Evolutionary conservation across 2,329 filamentous ascomycete genomes (phyloP), one percentile per base, ranked within the genome.

Genomic region (Cladosporium sp.): DNA sequence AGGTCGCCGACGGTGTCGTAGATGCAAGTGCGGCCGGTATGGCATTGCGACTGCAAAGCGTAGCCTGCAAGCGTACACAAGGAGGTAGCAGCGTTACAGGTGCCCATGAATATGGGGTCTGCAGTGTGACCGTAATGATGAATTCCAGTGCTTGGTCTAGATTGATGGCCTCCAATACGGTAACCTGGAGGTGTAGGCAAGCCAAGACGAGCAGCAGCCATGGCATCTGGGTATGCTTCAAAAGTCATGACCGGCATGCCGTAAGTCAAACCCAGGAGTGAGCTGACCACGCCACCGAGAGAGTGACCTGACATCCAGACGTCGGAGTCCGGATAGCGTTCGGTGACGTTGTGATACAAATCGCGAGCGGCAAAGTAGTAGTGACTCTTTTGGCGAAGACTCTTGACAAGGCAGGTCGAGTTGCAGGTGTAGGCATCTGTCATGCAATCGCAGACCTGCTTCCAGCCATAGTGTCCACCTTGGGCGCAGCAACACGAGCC

Each of bases 401-500:
- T 89, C 68, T 88, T 82, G 62, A 86, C 83, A 2, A 98, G 88
- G 75, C 93, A 98, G 0, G 93, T 96, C 71, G 92, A 89, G 80
- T 97, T 97, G 82, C 93, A 97, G 16, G 89, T 89, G 74, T 92
- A 97, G 1, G 92, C 92, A 18, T 88, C 86, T 1, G 90, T 91
- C 67, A 93, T 91, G 76, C 93, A 98, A 77, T 96, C 90, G 78
- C 93, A 98, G 64, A 96, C 92, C 76, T 96, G 90, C 65, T 91
- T 88, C 89, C 92, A 97, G 18, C 93, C 88, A 80, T 90, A 93
- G 69, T 92, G 91, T 0, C 92, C 92, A 72, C 95, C 93, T 78
- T 96, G 92, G 4, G 88, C 94, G 78, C 93, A 98, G 78, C 94
- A 98, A 79, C 93, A 98, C 76, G 93, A 95, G 81, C 97, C 97